phyloP scores from a whole-genome alignment of 2,329 filamentous ascomycete species.

The Diaporthe australafricana region DNA sequence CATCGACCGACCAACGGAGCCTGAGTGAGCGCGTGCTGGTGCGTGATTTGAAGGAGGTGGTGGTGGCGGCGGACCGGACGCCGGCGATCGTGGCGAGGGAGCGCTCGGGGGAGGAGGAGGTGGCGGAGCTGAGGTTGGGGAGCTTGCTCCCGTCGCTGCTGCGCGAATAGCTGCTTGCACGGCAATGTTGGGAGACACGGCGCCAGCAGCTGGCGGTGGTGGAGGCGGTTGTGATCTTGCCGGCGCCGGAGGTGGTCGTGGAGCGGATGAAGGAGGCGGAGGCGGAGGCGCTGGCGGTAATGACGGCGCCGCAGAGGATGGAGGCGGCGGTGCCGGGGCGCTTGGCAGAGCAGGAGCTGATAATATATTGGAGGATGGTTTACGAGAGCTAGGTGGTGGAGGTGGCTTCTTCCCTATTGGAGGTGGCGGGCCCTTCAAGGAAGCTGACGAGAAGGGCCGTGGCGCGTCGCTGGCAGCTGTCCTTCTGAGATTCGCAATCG shows the following conservation, averaged over 20 bases:
- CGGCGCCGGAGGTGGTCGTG: conserved; percentile 52
- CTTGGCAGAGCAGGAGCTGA: conserved; percentile 48
- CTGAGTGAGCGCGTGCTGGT: conserved; percentile 44
- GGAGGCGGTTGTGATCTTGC: conserved; percentile 48
- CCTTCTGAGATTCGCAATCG: conserved; percentile 72
- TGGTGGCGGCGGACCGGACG: conserved; percentile 47
- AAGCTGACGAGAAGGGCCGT: conserved; percentile 71
- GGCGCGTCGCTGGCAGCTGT: conserved; percentile 58
- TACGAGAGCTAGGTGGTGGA: conserved; percentile 69
- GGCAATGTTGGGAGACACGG: conserved; percentile 50
- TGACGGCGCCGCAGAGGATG: conserved; percentile 53
- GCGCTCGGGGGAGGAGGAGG: conserved; percentile 51
- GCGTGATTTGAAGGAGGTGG: conserved; percentile 51
- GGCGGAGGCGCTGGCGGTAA: conserved; percentile 58
- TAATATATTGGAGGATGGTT: conserved; percentile 60
- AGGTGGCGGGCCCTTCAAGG: conserved; percentile 77
- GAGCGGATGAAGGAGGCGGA: conserved; percentile 56
- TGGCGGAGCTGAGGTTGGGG: conserved; percentile 46
- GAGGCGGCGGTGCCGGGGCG: conserved; percentile 51
- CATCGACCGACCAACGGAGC: conserved; percentile 68
- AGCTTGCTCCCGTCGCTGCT: conserved; percentile 44
- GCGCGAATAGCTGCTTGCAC: conserved; percentile 54
- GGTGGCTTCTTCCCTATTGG: conserved; percentile 82
- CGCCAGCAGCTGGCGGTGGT: conserved; percentile 39
- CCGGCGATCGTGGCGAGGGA: conserved; percentile 49